Evolutionary conservation across 805 yeast species (phyloP).

Genomic region (Nakazawaea ishiwadae): DNA sequence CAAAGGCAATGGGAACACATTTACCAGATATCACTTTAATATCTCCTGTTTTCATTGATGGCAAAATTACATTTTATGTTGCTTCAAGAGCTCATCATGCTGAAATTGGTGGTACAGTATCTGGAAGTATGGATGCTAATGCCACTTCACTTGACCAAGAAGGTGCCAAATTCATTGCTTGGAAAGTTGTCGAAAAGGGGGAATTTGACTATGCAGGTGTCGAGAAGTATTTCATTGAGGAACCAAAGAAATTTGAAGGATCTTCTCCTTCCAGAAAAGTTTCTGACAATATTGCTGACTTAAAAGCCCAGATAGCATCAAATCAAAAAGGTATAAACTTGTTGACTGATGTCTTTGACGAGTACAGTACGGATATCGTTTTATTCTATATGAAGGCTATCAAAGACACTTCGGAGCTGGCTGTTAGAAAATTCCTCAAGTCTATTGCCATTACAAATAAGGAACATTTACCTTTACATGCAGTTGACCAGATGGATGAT

Average conservation of each 20-base stretch:
- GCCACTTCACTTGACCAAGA: constrained; percentile 50
- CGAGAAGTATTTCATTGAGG: constrained; percentile 38
- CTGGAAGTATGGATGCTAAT: constrained; percentile 53
- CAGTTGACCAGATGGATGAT: constrained; percentile 50
- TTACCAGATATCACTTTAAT: constrained; percentile 51
- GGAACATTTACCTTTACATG: constrained; percentile 27
- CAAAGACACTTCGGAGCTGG: constrained; percentile 36
- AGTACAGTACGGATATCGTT: constrained; percentile 32
- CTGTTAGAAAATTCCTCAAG: constrained; percentile 25
- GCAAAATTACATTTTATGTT: constrained; percentile 43
- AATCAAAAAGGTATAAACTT: constrained; percentile 41
- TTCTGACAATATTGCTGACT: constrained; percentile 44
- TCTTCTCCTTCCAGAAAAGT: constrained; percentile 53
- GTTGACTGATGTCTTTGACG: constrained; percentile 30
- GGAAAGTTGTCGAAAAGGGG: constrained; percentile 45
- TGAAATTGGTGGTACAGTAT: constrained; percentile 57
- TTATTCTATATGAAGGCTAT: constrained; percentile 36
- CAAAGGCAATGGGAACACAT: constrained; percentile 42
- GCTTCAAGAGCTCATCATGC: constrained; percentile 63
- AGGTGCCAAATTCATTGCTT: constrained; percentile 51
- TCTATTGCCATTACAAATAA: constrained; percentile 34
- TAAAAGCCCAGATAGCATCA: constrained; percentile 39
- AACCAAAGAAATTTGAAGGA: constrained; percentile 42
- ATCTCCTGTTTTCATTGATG: constrained; percentile 48
- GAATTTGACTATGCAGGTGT: constrained; percentile 50